Evolutionary conservation across 768 basidiomycete genomes (phyloP).

Genomic region (Amanita brunnescens): DNA sequence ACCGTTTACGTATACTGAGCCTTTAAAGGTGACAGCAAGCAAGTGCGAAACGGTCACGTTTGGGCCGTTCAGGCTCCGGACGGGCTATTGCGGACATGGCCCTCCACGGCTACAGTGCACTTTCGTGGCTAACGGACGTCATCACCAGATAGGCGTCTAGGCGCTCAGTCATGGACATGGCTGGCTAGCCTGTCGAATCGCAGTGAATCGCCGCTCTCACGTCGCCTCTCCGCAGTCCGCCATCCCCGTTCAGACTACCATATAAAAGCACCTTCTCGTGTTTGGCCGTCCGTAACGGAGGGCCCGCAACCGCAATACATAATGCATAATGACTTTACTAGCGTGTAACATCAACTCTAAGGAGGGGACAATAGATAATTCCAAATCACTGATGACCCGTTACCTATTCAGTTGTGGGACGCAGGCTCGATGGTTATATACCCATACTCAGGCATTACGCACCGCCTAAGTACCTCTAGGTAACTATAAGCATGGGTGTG

Average conservation of each 20-base stretch:
- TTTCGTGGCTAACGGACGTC: not conserved
- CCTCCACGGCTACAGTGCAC: not conserved
- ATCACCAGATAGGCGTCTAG: not conserved
- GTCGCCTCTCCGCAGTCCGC: not conserved
- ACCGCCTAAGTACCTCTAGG: not conserved
- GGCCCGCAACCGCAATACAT: not conserved
- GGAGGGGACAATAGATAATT: not conserved
- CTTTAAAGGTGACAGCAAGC: not conserved
- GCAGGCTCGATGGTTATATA: not conserved
- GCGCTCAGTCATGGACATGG: not conserved
- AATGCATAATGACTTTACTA: not conserved
- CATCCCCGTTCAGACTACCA: not conserved
- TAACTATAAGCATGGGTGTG: not conserved
- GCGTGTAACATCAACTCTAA: not conserved
- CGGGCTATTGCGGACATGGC: not conserved
- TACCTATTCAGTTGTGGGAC: not conserved
- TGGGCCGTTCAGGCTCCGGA: constrained; percentile 1
- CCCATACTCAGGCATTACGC: not conserved
- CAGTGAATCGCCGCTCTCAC: not conserved
- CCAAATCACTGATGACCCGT: not conserved
- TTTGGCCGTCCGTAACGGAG: not conserved
- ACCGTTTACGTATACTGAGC: not conserved
- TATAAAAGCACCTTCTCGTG: not conserved
- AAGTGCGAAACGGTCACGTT: not conserved
- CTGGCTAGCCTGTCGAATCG: not conserved